Base-by-base conservation (phyloP, 2,329 filamentous ascomycete species). In the Trichoderma atroviride region DNA sequence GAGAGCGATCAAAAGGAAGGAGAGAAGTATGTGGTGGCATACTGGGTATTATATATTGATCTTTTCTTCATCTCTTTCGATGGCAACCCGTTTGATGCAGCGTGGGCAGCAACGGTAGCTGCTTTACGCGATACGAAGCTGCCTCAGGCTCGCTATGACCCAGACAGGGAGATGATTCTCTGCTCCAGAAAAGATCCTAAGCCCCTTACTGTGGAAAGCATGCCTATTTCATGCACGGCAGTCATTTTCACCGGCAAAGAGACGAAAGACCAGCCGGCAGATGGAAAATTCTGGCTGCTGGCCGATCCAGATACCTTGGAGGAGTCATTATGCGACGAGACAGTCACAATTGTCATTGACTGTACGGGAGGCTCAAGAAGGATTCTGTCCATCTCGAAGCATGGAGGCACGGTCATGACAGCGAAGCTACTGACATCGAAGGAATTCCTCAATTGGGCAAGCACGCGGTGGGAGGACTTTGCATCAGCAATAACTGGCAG, bases 31-130 rank as follows among this genome's bases (percentile, higher is more conserved):
- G 80, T 95, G 13, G 95, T 92, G 78, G 96, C 91, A 0, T 98
- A 96, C 79, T 99, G 95, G 96, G 90, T 92, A 11, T 88, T 99
- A 24, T 97, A 97, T 80, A 92, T 99, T 73, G 95, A 98, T 77
- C 85, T 97, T n/a, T 87, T 97, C 76, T 96, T 97, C 81, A 91
- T 99, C 73, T 96, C 93, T 0, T 89, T 97, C 61, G 94, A 97
- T 72, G 95, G 95, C 6, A 97, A 96, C 75, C 88, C 93, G 1
- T 94, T 98, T 73, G 95, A 99, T 76, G 92, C 93, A 0, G 93
- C 93, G 0, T 98, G 95, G 94, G 87, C 91, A 0, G 90, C 93
- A 14, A 86, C 96, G 0, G 79, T 97, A 27, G 92, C 94, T 10
- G 95, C 96, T 7, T 82, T 99, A 70, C 85, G 84, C 65, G 88